Evolutionary conservation across 371 early-diverging fungal genomes (phyloP), one percentile per base, ranked within the genome.

Genomic region (Chytridiales sp.): DNA sequence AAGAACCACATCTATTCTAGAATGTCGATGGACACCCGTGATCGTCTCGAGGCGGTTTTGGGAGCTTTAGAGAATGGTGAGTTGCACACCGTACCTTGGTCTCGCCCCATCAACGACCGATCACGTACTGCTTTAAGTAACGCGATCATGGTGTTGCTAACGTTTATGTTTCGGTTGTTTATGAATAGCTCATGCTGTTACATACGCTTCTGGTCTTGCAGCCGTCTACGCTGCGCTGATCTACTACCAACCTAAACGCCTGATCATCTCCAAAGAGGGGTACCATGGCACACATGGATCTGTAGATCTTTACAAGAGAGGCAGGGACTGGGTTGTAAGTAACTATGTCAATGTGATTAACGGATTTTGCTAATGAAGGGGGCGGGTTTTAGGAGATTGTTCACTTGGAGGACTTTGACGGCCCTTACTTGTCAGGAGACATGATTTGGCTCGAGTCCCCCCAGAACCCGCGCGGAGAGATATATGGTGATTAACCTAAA

Each of bases 141-240:
- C 5, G 19, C 31, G 38, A 59, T 26, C 41, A n/a, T 60, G 47
- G 49, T 36, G 19, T 58, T 21, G 30, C 56, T 56, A 8, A 9
- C 13, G n/a, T n/a, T n/a, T n/a, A n/a, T n/a, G n/a, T n/a, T n/a
- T n/a, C n/a, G n/a, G n/a, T n/a, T n/a, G 30, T 13, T 22, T 51
- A 30, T n/a, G 34, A 15, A 55, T 44, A 53, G 66, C 60, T 2
- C 39, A 67, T 50, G 76, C 75, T 3, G 66, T 70, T 19, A 76
- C 78, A 2, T 80, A 77, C 52, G 50, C 69, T 4, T 71, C 72
- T 19, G 81, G 81, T 2, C 65, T 75, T 4, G 64, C 75, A 9
- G 73, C 76, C 36, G 61, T 67, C 46, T 36, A 50, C 36, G 76
- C 78, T 22, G 64, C 70, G 8, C 62, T 80, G 5, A 44, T 48